Percentiles rank a stretch among this genome's conserved stretches.
Evolutionary conservation across 2,329 filamentous ascomycete species (phyloP).

Genomic region (Myriosclerotinia duriaeana): DNA sequence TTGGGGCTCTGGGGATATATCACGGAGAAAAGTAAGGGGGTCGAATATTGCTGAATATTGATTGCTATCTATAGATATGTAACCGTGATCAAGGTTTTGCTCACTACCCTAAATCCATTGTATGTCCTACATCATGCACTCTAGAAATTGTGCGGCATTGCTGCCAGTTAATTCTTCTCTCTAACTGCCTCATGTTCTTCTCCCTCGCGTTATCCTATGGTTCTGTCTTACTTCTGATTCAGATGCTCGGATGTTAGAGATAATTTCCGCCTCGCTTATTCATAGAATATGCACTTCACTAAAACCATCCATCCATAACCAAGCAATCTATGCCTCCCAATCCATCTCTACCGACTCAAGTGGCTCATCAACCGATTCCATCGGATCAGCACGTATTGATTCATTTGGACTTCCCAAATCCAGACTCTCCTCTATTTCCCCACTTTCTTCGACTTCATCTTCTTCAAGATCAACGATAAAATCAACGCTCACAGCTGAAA

Average conservation of each 20-base stretch:
- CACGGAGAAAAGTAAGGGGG: background rate
- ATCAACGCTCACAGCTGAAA: background rate
- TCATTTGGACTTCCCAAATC: conserved; percentile 74
- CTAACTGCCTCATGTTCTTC: too few relatives aligned
- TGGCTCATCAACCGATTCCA: conserved; percentile 39
- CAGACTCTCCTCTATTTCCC: conserved; percentile 69
- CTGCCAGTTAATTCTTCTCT: background rate
- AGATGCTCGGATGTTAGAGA: background rate
- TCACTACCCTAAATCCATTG: background rate
- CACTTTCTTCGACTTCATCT: conserved; percentile 47
- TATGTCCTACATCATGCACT: background rate
- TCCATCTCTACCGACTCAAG: background rate
- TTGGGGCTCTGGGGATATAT: background rate
- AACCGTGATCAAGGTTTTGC: background rate
- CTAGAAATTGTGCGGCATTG: background rate
- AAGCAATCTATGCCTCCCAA: background rate
- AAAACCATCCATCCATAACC: background rate
- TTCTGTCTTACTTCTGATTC: background rate
- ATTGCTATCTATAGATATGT: background rate
- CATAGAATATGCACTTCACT: too few relatives aligned
- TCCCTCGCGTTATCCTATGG: background rate
- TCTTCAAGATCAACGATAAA: background rate
- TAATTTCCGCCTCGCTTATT: background rate
- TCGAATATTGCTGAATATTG: background rate
- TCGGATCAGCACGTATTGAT: conserved; percentile 63